Evolutionary conservation across 2,329 filamentous ascomycete species (phyloP).

Genomic region (Nigrospora osmanthi): DNA sequence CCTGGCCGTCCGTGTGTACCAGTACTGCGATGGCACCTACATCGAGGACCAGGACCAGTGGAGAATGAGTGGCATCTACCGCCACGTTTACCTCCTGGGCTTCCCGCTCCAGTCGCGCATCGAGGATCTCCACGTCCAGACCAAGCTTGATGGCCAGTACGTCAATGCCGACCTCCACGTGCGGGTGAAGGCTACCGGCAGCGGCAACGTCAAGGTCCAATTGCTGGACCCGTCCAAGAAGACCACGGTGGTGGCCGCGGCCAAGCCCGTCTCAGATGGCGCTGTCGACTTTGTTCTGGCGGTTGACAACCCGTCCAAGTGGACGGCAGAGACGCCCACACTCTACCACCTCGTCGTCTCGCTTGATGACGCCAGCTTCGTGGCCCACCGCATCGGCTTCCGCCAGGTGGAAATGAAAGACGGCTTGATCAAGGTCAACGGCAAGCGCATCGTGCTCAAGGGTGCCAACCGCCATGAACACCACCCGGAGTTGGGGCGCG

Average conservation of each 20-base stretch:
- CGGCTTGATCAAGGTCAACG: constrained; percentile 49
- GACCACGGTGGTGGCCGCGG: constrained; percentile 44
- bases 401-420: constrained; percentile 50
- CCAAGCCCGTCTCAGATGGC: constrained; percentile 32
- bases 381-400: constrained; percentile 49
- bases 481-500: constrained; percentile 45
- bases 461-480: constrained; percentile 58
- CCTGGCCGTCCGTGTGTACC: constrained; percentile 50
- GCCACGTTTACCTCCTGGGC: constrained; percentile 51
- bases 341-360: constrained; percentile 36
- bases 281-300: constrained; percentile 13
- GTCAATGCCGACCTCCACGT: constrained; percentile 39
- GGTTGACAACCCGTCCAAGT: constrained; percentile 42
- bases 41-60: constrained; percentile 57
- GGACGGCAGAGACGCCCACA: constrained; percentile 54
- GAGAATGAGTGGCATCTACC: constrained; percentile 45
- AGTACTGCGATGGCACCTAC: constrained; percentile 53
- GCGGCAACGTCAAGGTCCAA: constrained; percentile 53
- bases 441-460: constrained; percentile 46
- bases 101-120: constrained; percentile 47
- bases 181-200: constrained; percentile 34
- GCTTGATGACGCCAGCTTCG: constrained; percentile 17
- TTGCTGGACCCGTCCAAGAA: constrained; percentile 46
- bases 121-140: constrained; percentile 46
- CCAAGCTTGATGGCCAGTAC: constrained; percentile 43